Evolutionary conservation across 2,329 filamentous ascomycete species (phyloP), one percentile per base, ranked within the genome.

Genomic region (Diaporthe longicolla): DNA sequence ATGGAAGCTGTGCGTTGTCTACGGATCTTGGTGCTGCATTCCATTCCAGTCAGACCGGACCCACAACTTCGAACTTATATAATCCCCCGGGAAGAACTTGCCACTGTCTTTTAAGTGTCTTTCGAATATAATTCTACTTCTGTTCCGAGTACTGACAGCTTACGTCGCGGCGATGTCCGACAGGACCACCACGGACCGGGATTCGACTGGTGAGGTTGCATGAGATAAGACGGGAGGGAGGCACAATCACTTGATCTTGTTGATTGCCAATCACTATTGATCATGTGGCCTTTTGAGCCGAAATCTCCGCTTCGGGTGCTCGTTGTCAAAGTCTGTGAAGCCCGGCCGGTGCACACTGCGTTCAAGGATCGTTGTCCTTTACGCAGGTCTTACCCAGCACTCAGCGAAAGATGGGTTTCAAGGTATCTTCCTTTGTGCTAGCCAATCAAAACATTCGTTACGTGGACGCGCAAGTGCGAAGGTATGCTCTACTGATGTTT

Each of bases 121-220:
- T n/a, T 11, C 1, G 4, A 5, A 32, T 2, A 4, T 2, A 32
- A 1, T 2, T 1, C 7, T 10, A 9, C 19, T 48, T 32, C 17
- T 3, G 24, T 37, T 3, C 17, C 40, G 48, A 26, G 19, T n/a
- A 19, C 35, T n/a, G 24, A 65, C 24, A 4, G 8, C 24, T 17
- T 29, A 10, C 32, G 54, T 13, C 9, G 15, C 24, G 13, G 19
- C 17, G 59, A 15, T 48, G 40, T 29, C 6, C 11, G 29, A 48
- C 11, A 19, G 17, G 21, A 9, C 24, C 17, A 48, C 10, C 40
- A 19, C 6, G 24, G 4, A 65, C 32, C 24, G 11, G 26, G 26
- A 19, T 5, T 15, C 10, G 5, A 37, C 40, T 26, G 29, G n/a
- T 1, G 26, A n/a, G 40, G 40, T 26, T n/a, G 24, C 19, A 19